Evolutionary conservation across 2,329 filamentous ascomycete species (phyloP).

Genomic region (Penicillium crustosum): DNA sequence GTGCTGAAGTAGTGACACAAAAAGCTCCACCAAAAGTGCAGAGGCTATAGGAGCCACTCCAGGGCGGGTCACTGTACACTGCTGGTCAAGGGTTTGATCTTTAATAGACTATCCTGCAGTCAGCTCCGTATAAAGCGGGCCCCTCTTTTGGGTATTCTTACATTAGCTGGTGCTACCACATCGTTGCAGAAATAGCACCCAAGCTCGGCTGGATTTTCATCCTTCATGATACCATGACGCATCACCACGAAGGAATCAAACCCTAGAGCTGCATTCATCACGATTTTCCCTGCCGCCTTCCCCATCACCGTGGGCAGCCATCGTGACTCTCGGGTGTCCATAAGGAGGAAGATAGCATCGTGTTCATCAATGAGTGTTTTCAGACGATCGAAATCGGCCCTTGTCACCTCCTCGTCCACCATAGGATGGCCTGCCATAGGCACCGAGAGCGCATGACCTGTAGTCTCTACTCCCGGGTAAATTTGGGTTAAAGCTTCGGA

Average conservation of each 20-base stretch:
- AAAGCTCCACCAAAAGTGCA: constrained; percentile 82
- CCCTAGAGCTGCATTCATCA: constrained; percentile 92
- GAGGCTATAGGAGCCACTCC: constrained; percentile 92
- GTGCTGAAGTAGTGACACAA: constrained; percentile 85
- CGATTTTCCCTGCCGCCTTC: constrained; percentile 87
- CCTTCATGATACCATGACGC: constrained; percentile 75
- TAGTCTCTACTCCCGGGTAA: constrained; percentile 82
- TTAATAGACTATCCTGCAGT: constrained; percentile 71
- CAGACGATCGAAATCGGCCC: constrained; percentile 72
- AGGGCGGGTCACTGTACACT: constrained; percentile 94
- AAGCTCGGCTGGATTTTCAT: constrained; percentile 62
- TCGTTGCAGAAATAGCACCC: constrained; percentile 99
- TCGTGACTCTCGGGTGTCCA: constrained; percentile 91
- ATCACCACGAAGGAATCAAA: constrained; percentile 98
- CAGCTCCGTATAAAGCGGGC: constrained; percentile 18
- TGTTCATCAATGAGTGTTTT: constrained; percentile 75
- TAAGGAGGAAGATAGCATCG: constrained; percentile 91
- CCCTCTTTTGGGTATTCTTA: constrained; percentile 51
- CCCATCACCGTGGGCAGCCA: constrained; percentile 97
- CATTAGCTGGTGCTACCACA: constrained; percentile 89
- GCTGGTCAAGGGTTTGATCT: constrained; percentile 92
- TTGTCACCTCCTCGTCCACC: constrained; percentile 67
- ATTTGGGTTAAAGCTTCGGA: constrained; percentile 79
- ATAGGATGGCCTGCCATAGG: constrained; percentile 96
- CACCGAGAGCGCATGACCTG: constrained; percentile 78